Evolutionary conservation across 805 yeast species (phyloP), one percentile per base, ranked within the genome.

Genomic region (Candida gorgasii): DNA sequence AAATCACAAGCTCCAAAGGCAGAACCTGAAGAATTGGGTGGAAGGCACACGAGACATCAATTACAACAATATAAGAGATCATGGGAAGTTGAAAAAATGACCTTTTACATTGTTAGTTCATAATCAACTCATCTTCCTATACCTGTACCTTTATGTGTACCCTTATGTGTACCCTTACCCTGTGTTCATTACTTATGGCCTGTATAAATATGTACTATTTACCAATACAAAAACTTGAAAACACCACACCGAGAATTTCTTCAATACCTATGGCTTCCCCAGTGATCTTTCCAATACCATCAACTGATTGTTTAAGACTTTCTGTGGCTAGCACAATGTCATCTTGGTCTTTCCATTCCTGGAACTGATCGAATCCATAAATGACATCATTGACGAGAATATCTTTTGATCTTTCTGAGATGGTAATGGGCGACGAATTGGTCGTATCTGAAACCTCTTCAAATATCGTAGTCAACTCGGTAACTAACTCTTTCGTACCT

Each of bases 191-290:
- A 22, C 26, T 8, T 7, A 22, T 11, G 7, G 7, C n/a, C 28
- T 24, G 28, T 24, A 24, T 24, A 24, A 6, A 7, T 32, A 32
- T 32, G 35, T 32, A 26, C 50, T 66, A 92, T 61, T 92, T 92
- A 0, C 99, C 99, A 16, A 93, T 89, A 62, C 99, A 93, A 59
- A 93, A 93, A 47, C 81, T 85, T 2, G 96, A 82, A 57, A 93
- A 93, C 0, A 93, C 93, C 1, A 87, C 92, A 0, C 93, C 97
- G 4, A 93, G 67, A 0, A 93, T 81, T 56, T 93, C 98, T 52
- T 93, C 97, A 0, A 90, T 75, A 0, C 95, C 96, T 11, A 92
- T 80, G 0, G 88, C 78, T 29, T 86, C 86, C 1, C 98, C 99
- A 0, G 97, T 90, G 18, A 93, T 86, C 55, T 83, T 86, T 0